Conservation (phyloP, 78 protist species). For the Cavenderia fasciculata region DNA sequence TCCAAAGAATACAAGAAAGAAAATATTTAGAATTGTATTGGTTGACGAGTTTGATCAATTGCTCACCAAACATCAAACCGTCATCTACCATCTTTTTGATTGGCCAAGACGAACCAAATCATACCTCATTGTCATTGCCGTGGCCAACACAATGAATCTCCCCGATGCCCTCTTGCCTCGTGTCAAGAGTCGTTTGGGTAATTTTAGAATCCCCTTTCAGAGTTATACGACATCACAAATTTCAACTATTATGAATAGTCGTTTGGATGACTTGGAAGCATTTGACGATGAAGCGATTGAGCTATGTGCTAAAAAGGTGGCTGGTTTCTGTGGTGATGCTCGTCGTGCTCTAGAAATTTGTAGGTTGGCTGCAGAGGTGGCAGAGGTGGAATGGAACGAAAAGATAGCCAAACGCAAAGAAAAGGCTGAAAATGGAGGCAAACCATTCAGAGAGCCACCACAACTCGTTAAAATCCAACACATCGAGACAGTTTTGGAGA, state of each 20-base stretch:
- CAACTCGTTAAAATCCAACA: constrained; percentile 5
- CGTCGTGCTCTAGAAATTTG: constrained; percentile 78
- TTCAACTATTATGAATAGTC: constrained; percentile 9
- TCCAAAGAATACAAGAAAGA: not conserved
- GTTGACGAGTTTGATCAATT: constrained; percentile 88
- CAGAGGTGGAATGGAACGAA: constrained; percentile 2
- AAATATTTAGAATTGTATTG: constrained; percentile 40
- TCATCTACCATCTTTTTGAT: constrained; percentile 86
- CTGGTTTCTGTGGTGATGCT: constrained; percentile 78
- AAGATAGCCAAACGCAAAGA: not conserved
- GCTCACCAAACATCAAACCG: constrained; percentile 76
- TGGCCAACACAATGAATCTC: constrained; percentile 78
- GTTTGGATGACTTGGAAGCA: constrained; percentile 64
- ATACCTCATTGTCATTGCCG: constrained; percentile 56
- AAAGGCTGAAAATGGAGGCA: not conserved
- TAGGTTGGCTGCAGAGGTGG: constrained; percentile 33
- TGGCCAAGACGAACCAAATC: constrained; percentile 78
- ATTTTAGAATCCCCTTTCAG: constrained; percentile 23
- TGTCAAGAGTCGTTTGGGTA: constrained; percentile 57
- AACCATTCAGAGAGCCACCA: not conserved
- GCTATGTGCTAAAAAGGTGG: constrained; percentile 45
- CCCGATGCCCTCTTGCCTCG: constrained; percentile 59
- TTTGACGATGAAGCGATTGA: constrained; percentile 66
- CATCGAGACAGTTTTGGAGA: constrained; percentile 37
- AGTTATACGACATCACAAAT: constrained; percentile 37